These are phyloP conservation scores for Lunularia cruciata DNA, from an alignment of 225 moss, liverwort and hornwort species.

Conservation along the genomic window DNA sequence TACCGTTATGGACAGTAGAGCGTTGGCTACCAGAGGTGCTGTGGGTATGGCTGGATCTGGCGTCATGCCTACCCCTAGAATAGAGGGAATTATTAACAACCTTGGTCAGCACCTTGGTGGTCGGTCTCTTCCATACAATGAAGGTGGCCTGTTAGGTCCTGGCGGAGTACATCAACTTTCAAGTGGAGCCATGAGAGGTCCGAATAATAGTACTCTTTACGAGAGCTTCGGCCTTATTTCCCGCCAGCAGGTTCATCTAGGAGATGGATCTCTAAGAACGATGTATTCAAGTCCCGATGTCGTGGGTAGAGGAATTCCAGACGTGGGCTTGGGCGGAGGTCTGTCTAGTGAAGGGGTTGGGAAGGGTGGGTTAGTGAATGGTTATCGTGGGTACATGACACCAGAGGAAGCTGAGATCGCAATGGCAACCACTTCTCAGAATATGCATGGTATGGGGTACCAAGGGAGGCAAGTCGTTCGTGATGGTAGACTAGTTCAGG, in stretches of 20 bases:
- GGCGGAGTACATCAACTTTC: slow-evolving; percentile 20
- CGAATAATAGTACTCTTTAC: slow-evolving; percentile 10
- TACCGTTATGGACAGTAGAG: slow-evolving; percentile 17
- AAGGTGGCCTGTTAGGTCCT: slow-evolving; percentile 18
- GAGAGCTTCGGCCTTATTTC: slow-evolving; percentile 24
- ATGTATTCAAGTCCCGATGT: slow-evolving; percentile 28
- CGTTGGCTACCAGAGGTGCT: slow-evolving; percentile 17
- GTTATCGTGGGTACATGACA: slow-evolving; percentile 16
- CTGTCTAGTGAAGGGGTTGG: slow-evolving; percentile 15
- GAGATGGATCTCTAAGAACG: slow-evolving; percentile 28
- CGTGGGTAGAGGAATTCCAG: slow-evolving; percentile 3
- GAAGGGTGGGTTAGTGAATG: slow-evolving; percentile 7
- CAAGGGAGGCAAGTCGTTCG: slow-evolving; percentile 28
- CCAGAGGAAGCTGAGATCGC: slow-evolving; percentile 22
- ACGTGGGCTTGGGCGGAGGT: not conserved
- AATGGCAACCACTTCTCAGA: slow-evolving; percentile 19
- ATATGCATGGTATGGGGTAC: slow-evolving; percentile 25
- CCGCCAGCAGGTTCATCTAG: slow-evolving; percentile 26
- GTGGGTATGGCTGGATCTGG: slow-evolving; percentile 22
- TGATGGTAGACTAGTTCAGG: slow-evolving; percentile 23
- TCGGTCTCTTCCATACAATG: slow-evolving; percentile 23
- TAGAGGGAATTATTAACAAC: slow-evolving; percentile 9
- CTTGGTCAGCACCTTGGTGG: slow-evolving; percentile 26
- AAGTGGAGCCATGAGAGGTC: slow-evolving; percentile 19
- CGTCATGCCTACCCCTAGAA: slow-evolving; percentile 12